phyloP scores from a whole-genome alignment of 2,329 filamentous ascomycete genomes.

The Aspergillus piperis region DNA sequence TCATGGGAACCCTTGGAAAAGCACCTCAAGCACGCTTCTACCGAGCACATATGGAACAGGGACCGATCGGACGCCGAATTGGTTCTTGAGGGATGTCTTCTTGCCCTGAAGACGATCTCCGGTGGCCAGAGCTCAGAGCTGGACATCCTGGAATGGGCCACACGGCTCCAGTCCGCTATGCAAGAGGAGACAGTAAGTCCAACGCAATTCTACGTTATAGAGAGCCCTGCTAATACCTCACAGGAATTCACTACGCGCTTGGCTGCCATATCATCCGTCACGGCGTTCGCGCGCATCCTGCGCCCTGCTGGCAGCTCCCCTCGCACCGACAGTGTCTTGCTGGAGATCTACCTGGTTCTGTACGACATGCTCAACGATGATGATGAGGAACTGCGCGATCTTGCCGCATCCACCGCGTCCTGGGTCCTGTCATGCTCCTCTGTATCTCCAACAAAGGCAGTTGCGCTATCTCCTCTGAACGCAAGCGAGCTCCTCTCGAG shows the following conservation, averaged over 20 bases:
- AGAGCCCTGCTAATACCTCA: slow-evolving; percentile 8
- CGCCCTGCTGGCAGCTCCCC: slow-evolving; percentile 23
- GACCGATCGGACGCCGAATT: slow-evolving; percentile 40
- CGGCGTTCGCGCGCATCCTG: slow-evolving; percentile 47
- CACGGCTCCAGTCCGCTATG: slow-evolving; percentile 41
- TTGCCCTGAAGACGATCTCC: slow-evolving; percentile 28
- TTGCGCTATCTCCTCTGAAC: slow-evolving; percentile 51
- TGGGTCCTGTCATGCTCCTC: slow-evolving; percentile 38
- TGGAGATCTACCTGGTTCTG: slow-evolving; percentile 64
- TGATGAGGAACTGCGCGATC: slow-evolving; percentile 80
- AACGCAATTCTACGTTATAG: not conserved
- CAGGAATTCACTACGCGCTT: slow-evolving; percentile 44
- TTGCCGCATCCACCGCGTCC: slow-evolving; percentile 52
- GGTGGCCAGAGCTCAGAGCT: slow-evolving; percentile 21
- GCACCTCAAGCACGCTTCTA: slow-evolving; percentile 27
- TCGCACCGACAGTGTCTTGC: slow-evolving; percentile 36
- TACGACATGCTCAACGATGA: slow-evolving; percentile 85
- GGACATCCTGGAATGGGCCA: slow-evolving; percentile 34
- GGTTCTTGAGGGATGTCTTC: slow-evolving; percentile 41
- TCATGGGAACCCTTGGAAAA: slow-evolving; percentile 30
- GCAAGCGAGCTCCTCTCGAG: slow-evolving; percentile 45
- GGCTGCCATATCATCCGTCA: slow-evolving; percentile 39
- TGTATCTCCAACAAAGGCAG: slow-evolving; percentile 29
- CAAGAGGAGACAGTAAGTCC: slow-evolving; percentile 45
- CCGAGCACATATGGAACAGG: slow-evolving; percentile 35